These are phyloP conservation scores for Heliamphora pulchella DNA, from an alignment of 179 eudicot species.

Conservation along the genomic window DNA sequence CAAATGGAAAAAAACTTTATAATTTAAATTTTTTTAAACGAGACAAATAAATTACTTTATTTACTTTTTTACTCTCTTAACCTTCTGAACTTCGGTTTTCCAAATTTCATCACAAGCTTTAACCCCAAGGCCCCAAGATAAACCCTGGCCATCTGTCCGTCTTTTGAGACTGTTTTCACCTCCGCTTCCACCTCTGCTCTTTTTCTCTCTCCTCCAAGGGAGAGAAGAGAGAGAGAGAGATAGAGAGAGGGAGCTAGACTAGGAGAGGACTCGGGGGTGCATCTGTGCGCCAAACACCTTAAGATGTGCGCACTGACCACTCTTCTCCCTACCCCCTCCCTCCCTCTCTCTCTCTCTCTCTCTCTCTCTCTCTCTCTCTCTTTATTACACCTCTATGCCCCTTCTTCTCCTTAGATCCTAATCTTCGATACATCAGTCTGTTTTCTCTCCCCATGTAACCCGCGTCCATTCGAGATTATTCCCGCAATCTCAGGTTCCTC, in stretches of 20 bases:
- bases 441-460: not conserved
- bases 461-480: slow-evolving; percentile 1
- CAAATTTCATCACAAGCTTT: not conserved
- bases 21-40: too few species aligned
- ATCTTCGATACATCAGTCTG: slow-evolving; percentile 5
- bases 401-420: not conserved
- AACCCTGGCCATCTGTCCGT: not conserved
- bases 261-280: too few species aligned
- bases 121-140: not conserved
- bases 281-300: slow-evolving; percentile 6
- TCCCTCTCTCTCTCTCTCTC: too few species aligned
- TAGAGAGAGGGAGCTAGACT: not conserved
- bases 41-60: too few species aligned
- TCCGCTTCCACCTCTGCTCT: not conserved
- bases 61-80: too few species aligned
- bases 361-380: too few species aligned
- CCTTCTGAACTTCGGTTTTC: too few species aligned
- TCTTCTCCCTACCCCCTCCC: not conserved
- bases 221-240: not conserved
- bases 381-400: too few species aligned
- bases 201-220: not conserved
- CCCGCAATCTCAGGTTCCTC: not conserved
- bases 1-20: too few species aligned
- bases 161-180: not conserved
- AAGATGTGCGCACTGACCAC: slow-evolving; percentile 6